These are phyloP conservation scores for Xylaria sp. DNA, from an alignment of 2,329 filamentous ascomycete species.

Conservation along the genomic window DNA sequence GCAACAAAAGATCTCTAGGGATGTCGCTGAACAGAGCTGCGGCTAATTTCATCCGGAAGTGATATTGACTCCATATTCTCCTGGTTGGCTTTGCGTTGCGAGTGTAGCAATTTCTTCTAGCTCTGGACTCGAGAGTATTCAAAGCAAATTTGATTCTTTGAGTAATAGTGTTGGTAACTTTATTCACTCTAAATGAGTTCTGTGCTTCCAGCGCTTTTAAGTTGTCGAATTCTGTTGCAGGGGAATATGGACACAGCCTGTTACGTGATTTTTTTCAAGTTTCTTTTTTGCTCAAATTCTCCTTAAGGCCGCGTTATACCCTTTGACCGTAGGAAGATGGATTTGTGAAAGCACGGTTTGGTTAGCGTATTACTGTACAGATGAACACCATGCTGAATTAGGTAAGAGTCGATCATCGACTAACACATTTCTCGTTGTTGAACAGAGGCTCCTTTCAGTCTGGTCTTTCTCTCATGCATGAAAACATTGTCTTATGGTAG, in stretches of 20 bases:
- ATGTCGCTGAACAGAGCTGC: not conserved
- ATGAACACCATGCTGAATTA: conserved; percentile 22
- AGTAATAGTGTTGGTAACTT: not conserved
- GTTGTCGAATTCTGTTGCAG: not conserved
- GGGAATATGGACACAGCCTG: too few species aligned
- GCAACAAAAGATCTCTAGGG: too few species aligned
- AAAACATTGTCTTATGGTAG: not conserved
- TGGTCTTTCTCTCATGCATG: not conserved
- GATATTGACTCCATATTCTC: not conserved
- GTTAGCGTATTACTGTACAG: conserved; percentile 27
- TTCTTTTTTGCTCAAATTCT: not conserved
- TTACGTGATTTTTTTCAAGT: not conserved
- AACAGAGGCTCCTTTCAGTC: not conserved
- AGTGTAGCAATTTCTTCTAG: not conserved
- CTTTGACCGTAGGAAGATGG: not conserved
- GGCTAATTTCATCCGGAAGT: not conserved
- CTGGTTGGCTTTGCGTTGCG: not conserved
- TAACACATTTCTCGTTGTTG: not conserved
- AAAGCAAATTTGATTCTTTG: not conserved
- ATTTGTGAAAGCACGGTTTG: not conserved
- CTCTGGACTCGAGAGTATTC: not conserved
- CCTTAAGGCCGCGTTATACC: not conserved
- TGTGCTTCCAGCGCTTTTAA: not conserved
- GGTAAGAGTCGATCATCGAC: conserved; percentile 9
- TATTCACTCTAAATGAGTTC: not conserved